Evolutionary conservation across 495 filamentous ascomycete genomes (phyloP).

Genomic region (Penicillium egyptiacum): DNA sequence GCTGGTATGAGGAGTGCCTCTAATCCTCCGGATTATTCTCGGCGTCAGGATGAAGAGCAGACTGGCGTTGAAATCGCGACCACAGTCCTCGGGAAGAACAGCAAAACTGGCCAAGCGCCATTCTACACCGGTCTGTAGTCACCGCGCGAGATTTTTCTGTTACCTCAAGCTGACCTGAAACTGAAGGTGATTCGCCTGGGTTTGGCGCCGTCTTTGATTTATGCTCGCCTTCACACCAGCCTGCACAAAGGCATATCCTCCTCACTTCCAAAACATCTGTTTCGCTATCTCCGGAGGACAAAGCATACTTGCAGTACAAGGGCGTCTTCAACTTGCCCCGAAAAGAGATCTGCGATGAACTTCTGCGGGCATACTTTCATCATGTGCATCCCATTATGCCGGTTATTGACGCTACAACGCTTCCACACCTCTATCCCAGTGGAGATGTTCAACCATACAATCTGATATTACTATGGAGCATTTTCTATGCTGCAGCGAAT

Average conservation of each 20-base stretch:
- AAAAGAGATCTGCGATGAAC: constrained; percentile 21
- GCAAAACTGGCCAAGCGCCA: constrained; percentile 23
- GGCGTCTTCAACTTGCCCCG: constrained; percentile 32
- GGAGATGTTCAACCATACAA: constrained; percentile 33
- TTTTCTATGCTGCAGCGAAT: constrained; percentile 43
- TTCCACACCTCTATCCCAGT: constrained; percentile 27
- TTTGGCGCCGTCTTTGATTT: constrained; percentile 26
- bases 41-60: constrained; percentile 23
- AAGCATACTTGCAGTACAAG: constrained; percentile 29
- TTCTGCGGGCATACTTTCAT: constrained; percentile 37
- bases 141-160: not conserved
- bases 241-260: constrained; percentile 29
- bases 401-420: constrained; percentile 34
- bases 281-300: constrained; percentile 26
- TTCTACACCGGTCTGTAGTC: constrained; percentile 33
- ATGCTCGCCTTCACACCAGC: constrained; percentile 20
- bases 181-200: constrained; percentile 16
- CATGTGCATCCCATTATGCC: constrained; percentile 44
- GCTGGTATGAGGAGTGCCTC: not conserved
- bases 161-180: not conserved
- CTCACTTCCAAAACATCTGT: constrained; percentile 21
- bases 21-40: not conserved
- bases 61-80: constrained; percentile 33
- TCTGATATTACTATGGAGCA: constrained; percentile 40
- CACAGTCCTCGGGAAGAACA: constrained; percentile 25